Base-by-base conservation (phyloP, 208 protist species). In the Naegleria lovaniensis region DNA sequence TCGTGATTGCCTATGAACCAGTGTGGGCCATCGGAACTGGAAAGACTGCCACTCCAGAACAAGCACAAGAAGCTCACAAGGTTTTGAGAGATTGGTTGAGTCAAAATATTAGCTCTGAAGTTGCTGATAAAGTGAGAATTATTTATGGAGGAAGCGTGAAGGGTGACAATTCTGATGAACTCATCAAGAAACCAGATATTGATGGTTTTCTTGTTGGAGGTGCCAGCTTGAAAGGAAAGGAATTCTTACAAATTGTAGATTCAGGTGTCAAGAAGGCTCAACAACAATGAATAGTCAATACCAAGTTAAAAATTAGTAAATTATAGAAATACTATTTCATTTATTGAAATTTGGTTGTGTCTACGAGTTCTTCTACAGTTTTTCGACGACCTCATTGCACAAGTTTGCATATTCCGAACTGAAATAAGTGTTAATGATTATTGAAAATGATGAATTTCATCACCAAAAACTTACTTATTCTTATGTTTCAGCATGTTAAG, bases 11-110 rank as follows among this genome's bases (percentile, higher is more conserved):
- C n/a, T 99, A 99, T 93, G 99, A 99, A 95, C 99, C 99, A 48
- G 98, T 99, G 19, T 99, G 98, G 98, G 98, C 98, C 83, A 99
- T 99, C 92, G 99, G 99, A 83, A 99, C 99, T 90, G 99, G 99
- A 88, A 96, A 98, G 88, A 97, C 97, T 83, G 98, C 98, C 52
- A 96, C 98, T 5, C 98, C 98, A 16, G 93, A 98, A 91, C 97
- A 99, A 94, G 98, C 98, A 90, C 96, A 98, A 94, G 95, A 97
- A 90, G 96, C 97, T 51, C 97, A 99, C 94, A 92, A 87, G 3
- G 90, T 94, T 40, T 95, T 99, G 85, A 94, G 98, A 91, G 83
- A 92, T 52, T 99, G 96, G 96, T 91, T 99, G 43, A 85, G 76
- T 40, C 90, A 94, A 25, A 97, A 98, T 55, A 93, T 99, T 59